These are phyloP conservation scores for Trichoderma sp. DNA, from an alignment of 2,329 filamentous ascomycete species.

Conservation along the genomic window DNA sequence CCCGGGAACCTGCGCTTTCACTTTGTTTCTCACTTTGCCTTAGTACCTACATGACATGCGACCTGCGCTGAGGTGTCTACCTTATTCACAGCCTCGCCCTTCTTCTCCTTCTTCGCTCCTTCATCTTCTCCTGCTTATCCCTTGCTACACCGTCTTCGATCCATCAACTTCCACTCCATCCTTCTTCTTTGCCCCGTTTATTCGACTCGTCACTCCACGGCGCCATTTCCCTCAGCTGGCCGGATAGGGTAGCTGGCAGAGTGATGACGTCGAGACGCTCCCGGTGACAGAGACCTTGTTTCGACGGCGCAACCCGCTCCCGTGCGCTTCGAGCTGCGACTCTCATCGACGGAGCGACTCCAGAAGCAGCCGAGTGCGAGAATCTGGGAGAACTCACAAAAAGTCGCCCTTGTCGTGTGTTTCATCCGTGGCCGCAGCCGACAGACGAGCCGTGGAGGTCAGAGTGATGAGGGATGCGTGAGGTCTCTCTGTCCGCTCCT, in stretches of 20 bases:
- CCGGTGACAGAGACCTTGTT: constrained; percentile 20
- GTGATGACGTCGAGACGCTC: constrained; percentile 19
- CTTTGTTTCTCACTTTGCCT: constrained; percentile 11
- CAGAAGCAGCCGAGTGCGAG: background rate
- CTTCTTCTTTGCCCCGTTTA: background rate
- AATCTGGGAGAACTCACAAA: background rate
- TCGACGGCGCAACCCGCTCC: constrained; percentile 7
- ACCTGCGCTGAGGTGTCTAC: background rate
- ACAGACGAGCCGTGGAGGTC: constrained; percentile 10
- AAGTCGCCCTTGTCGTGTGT: background rate
- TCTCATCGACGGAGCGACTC: background rate
- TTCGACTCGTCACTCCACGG: background rate
- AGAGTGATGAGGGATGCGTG: constrained; percentile 23
- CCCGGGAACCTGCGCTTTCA: background rate
- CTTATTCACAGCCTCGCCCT: constrained; percentile 11
- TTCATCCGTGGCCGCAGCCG: background rate
- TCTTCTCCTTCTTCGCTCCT: background rate
- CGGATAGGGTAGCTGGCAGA: constrained; percentile 7
- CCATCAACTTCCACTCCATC: background rate
- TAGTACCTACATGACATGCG: constrained; percentile 9
- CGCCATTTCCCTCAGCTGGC: background rate
- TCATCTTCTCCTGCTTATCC: background rate
- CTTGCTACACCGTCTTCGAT: background rate
- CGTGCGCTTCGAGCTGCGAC: background rate
- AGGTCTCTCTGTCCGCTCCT: constrained; percentile 28